Percentiles rank a stretch among this genome's conserved stretches.
These are phyloP conservation scores for Nemania sp. DNA, from an alignment of 2,329 filamentous ascomycete species.

Conservation along the genomic window DNA sequence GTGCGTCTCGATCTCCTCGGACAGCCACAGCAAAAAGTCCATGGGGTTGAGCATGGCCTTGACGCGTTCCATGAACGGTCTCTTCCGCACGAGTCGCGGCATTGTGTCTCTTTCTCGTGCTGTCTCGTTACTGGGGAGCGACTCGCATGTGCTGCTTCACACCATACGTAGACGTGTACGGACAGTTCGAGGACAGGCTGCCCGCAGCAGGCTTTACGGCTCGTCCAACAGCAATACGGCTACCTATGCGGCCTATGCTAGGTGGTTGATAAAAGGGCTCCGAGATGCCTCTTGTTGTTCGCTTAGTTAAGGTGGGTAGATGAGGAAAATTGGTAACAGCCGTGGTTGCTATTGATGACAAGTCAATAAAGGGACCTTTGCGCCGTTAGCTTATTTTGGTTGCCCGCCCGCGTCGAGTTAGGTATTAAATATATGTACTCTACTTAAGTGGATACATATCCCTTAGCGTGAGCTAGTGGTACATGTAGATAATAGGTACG, in stretches of 20 bases:
- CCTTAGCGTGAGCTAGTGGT: not conserved
- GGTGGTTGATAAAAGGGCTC: not conserved
- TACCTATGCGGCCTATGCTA: not conserved
- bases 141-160: conserved; percentile 4
- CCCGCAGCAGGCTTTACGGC: not conserved
- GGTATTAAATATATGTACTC: too few relatives aligned
- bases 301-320: not conserved
- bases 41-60: conserved; percentile 80
- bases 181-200: not conserved
- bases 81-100: conserved; percentile 81
- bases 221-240: not conserved
- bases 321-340: conserved; percentile 27
- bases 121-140: conserved; percentile 2
- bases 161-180: not conserved
- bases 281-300: conserved; percentile 11
- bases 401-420: too few relatives aligned
- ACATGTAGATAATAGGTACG: not conserved
- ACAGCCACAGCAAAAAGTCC: conserved; percentile 88
- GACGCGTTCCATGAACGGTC: conserved; percentile 80
- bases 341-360: conserved; percentile 21
- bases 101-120: conserved; percentile 49
- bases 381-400: not conserved
- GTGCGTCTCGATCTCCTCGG: conserved; percentile 88
- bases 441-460: not conserved
- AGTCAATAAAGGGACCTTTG: not conserved